A percentile compares a stretch with the other conserved stretches of the same genome.
Evolutionary conservation across 768 basidiomycete genomes (phyloP).

Genomic region (Pleurotus tuoliensis): DNA sequence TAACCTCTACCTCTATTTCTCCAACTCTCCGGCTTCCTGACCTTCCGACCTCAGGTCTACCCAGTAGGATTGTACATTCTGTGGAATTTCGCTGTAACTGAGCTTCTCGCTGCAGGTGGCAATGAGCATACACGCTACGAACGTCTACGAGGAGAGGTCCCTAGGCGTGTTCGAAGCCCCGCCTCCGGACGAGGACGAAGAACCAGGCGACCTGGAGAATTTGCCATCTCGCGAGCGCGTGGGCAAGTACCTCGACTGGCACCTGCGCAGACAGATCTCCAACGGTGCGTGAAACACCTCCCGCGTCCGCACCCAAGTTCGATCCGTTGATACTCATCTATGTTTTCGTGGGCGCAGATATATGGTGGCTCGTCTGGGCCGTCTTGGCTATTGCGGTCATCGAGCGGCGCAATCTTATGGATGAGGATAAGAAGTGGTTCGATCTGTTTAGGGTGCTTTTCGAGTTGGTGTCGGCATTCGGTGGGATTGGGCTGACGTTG

Average conservation of each 20-base stretch:
- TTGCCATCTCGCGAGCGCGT: slow-evolving; percentile 38
- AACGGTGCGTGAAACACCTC: slow-evolving; percentile 32
- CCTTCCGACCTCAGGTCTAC: slow-evolving; percentile 28
- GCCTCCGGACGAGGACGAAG: slow-evolving; percentile 46
- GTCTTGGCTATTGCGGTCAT: slow-evolving; percentile 72
- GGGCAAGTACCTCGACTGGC: slow-evolving; percentile 47
- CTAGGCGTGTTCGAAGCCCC: slow-evolving; percentile 61
- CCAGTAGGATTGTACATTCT: slow-evolving; percentile 24
- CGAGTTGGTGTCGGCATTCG: slow-evolving; percentile 66
- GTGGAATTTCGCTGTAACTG: not conserved
- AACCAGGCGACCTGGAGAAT: slow-evolving; percentile 35
- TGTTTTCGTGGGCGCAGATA: slow-evolving; percentile 36
- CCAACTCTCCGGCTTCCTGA: no score
- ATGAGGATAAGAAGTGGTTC: slow-evolving; percentile 60
- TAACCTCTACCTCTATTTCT: no score
- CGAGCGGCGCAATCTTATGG: slow-evolving; percentile 55
- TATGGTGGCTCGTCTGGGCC: slow-evolving; percentile 79
- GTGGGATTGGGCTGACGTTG: slow-evolving; percentile 65
- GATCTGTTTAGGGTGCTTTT: slow-evolving; percentile 54
- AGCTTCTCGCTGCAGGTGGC: slow-evolving; percentile 35
- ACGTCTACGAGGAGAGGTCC: slow-evolving; percentile 72
- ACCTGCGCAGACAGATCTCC: slow-evolving; percentile 60
- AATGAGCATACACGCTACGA: slow-evolving; percentile 63
- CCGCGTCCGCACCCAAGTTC: not conserved
- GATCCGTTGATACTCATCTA: not conserved